Conservation (phyloP, 2,329 filamentous ascomycete species). For the Fusarium sp. region DNA sequence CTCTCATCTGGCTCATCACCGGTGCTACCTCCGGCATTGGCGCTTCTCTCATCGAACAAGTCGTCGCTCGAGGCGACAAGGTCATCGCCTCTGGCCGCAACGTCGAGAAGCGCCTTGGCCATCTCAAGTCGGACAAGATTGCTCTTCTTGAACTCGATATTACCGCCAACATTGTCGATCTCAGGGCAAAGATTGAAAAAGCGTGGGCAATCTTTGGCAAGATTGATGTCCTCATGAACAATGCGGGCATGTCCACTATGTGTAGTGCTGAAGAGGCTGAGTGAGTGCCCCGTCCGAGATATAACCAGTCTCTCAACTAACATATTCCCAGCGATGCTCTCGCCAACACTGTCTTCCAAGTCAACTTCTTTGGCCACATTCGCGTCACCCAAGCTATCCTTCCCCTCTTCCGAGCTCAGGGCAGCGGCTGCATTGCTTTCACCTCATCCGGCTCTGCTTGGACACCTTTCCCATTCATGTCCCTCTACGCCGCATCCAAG, state of each 20-base stretch:
- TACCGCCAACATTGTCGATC: background rate
- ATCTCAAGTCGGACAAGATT: background rate
- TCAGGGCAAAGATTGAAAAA: background rate
- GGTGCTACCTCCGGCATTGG: background rate
- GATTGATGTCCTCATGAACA: slow-evolving; percentile 1
- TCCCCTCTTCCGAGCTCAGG: background rate
- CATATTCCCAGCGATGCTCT: background rate
- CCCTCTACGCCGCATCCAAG: background rate
- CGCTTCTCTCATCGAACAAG: background rate
- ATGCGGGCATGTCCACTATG: background rate
- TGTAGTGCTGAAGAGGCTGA: background rate
- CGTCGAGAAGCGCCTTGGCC: background rate
- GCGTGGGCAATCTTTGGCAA: background rate
- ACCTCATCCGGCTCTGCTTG: background rate
- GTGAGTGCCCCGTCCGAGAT: background rate
- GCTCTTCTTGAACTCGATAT: background rate
- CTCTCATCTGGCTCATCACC: slow-evolving; percentile 1
- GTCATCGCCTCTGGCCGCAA: background rate
- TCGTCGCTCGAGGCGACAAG: background rate
- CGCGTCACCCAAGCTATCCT: background rate
- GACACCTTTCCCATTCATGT: background rate
- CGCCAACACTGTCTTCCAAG: background rate
- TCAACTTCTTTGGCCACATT: background rate
- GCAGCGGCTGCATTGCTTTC: background rate
- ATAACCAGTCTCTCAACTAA: background rate